These are phyloP conservation scores for Gynostemma pentaphyllum DNA, from an alignment of 306 rosid species.

Conservation along the genomic window DNA sequence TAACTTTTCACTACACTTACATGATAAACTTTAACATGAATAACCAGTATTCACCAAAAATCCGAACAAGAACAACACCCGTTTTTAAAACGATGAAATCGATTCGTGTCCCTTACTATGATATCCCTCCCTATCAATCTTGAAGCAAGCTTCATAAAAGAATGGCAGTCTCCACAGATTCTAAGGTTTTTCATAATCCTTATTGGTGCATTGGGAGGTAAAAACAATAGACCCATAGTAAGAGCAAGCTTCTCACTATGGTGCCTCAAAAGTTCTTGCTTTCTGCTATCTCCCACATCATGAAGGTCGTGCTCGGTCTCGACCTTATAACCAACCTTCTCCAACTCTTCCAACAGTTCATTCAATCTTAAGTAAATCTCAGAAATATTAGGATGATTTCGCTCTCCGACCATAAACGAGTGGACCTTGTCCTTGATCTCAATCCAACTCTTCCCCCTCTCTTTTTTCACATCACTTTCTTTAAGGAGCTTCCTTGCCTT, in stretches of 20 bases:
- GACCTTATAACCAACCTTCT: conserved; percentile 41
- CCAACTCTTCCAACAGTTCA: conserved; percentile 42
- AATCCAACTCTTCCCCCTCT: conserved; percentile 79
- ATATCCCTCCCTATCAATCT: conserved; percentile 38
- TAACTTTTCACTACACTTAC: too few species aligned
- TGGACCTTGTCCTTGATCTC: conserved; percentile 62
- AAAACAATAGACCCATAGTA: conserved; percentile 59
- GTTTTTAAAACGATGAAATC: conserved; percentile 63
- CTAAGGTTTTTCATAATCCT: conserved; percentile 88
- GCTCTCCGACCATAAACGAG: conserved; percentile 68
- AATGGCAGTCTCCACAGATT: conserved; percentile 87
- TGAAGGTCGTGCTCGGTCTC: conserved; percentile 59
- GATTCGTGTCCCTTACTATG: conserved; percentile 65
- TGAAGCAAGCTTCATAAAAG: conserved; percentile 62
- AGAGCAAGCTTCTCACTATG: conserved; percentile 85
- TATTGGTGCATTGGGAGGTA: conserved; percentile 50
- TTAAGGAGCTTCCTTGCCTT: conserved; percentile 53
- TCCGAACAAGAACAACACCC: conserved; percentile 59
- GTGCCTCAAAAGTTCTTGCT: conserved; percentile 58
- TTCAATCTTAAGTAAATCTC: conserved; percentile 51
- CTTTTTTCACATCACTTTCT: conserved; percentile 61
- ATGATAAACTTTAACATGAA: background rate
- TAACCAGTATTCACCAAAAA: conserved; percentile 48
- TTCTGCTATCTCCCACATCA: conserved; percentile 50
- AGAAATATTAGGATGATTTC: conserved; percentile 42